phyloP scores from a whole-genome alignment of 148 eudicot species.

The Suaeda aralocaspica region DNA sequence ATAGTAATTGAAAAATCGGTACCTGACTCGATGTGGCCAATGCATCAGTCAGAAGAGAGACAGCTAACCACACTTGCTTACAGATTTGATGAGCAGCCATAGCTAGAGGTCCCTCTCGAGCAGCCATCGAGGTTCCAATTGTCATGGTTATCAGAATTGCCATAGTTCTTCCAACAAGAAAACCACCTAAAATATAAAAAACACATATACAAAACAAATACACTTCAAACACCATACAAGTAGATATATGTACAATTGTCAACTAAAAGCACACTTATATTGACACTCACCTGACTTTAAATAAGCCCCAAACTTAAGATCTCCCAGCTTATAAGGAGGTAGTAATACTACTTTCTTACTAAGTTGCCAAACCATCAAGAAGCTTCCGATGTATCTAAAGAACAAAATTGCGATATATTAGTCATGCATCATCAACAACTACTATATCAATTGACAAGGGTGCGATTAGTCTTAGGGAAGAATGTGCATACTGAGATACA shows the following conservation, averaged over 20 bases:
- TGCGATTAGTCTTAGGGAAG: constrained; percentile 7
- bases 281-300: constrained; percentile 80
- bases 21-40: constrained; percentile 92
- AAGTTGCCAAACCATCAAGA: constrained; percentile 69
- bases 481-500: constrained; percentile 77
- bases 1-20: constrained; percentile 9
- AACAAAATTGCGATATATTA: background rate
- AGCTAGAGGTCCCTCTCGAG: constrained; percentile 71
- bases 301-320: constrained; percentile 70
- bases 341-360: constrained; percentile 60
- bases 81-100: constrained; percentile 89
- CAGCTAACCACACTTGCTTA: constrained; percentile 79
- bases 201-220: background rate
- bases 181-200: constrained; percentile 50
- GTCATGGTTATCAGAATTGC: constrained; percentile 64
- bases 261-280: background rate
- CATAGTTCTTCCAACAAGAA: constrained; percentile 71
- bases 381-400: constrained; percentile 58
- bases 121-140: constrained; percentile 73
- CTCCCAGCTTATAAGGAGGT: constrained; percentile 76
- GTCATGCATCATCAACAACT: constrained; percentile 11
- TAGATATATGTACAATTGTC: background rate
- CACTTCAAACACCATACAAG: background rate
- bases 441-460: background rate
- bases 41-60: constrained; percentile 80